phyloP scores from a whole-genome alignment of 2,329 filamentous ascomycete species.

The Cyclaneusma minus region DNA sequence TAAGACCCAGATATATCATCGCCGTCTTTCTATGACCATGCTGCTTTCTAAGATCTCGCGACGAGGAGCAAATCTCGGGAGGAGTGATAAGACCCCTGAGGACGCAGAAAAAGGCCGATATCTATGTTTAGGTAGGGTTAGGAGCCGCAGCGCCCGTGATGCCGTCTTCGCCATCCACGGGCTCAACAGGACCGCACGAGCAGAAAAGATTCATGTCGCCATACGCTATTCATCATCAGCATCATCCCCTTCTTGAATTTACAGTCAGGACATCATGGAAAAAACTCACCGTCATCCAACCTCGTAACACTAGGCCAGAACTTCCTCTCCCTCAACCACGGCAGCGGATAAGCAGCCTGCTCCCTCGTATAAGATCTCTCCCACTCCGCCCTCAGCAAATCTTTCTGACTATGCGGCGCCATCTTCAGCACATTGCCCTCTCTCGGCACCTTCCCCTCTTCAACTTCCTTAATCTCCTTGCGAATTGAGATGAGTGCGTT shows the following conservation, averaged over 20 bases:
- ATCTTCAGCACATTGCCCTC: conserved; percentile 79
- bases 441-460: conserved; percentile 60
- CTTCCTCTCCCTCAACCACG: conserved; percentile 83
- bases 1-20: no score
- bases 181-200: conserved; percentile 73
- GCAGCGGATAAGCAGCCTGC: conserved; percentile 73
- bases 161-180: conserved; percentile 6
- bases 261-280: conserved; percentile 2
- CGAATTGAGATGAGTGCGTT: conserved; percentile 80
- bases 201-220: conserved; percentile 91
- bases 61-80: no score
- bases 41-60: no score
- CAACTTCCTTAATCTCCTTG: conserved; percentile 67
- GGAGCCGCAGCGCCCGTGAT: conserved; percentile 12
- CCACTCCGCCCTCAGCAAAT: conserved; percentile 67
- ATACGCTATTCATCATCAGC: conserved; percentile 41
- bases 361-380: conserved; percentile 66
- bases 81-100: no score
- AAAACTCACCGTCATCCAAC: conserved; percentile 67
- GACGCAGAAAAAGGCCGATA: no score
- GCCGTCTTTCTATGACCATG: no score
- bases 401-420: conserved; percentile 71
- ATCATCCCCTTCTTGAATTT: conserved; percentile 5
- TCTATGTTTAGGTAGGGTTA: conserved; percentile 12
- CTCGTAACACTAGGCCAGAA: conserved; percentile 87